These are phyloP conservation scores for Novymonas esmeraldas DNA, from an alignment of 208 protist species.

Conservation along the genomic window DNA sequence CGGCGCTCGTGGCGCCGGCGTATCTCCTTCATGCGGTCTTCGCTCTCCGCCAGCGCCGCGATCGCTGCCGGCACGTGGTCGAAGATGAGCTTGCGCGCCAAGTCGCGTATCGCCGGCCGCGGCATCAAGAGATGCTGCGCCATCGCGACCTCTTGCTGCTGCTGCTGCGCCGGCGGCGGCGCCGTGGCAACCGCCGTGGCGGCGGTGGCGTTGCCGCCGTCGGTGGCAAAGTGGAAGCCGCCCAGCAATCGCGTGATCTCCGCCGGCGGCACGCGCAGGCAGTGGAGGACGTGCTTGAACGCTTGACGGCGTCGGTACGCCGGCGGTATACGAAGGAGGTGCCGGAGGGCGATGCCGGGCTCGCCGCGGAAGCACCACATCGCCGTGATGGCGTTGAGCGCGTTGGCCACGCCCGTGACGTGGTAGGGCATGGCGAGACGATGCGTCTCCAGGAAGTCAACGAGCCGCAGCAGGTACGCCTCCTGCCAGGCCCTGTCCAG, in stretches of 20 bases:
- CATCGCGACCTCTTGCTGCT: constrained; percentile 38
- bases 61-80: constrained; percentile 66
- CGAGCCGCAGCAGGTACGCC: constrained; percentile 73
- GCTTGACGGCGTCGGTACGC: constrained; percentile 77
- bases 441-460: constrained; percentile 68
- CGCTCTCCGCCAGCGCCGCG: constrained; percentile 57
- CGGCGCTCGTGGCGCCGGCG: constrained; percentile 14
- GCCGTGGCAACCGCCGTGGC: background rate
- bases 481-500: constrained; percentile 77
- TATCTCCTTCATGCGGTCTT: constrained; percentile 58
- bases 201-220: constrained; percentile 44
- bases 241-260: constrained; percentile 62
- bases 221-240: constrained; percentile 65
- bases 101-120: constrained; percentile 71
- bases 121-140: constrained; percentile 81
- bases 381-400: constrained; percentile 81
- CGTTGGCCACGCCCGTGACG: constrained; percentile 81
- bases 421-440: constrained; percentile 80
- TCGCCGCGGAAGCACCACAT: constrained; percentile 87
- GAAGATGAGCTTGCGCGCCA: constrained; percentile 65
- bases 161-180: constrained; percentile 3
- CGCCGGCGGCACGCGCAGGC: constrained; percentile 55
- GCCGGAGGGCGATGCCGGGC: constrained; percentile 74
- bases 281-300: constrained; percentile 81
- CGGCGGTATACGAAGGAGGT: constrained; percentile 70